Conservation (phyloP, 1,284 basidiomycete species). For the Puccinia novopanici region DNA sequence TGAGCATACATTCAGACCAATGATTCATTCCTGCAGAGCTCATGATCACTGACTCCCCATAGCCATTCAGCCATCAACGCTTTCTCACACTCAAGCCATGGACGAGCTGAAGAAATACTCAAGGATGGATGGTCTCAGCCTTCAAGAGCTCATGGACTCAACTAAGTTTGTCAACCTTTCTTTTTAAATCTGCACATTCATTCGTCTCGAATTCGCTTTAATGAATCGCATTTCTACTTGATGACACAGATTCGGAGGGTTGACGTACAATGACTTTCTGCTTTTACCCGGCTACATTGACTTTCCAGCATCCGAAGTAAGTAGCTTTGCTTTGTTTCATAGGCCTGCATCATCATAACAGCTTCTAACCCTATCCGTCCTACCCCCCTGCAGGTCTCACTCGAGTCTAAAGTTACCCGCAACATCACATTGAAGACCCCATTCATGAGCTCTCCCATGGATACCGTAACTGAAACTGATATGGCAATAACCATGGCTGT, state of each 20-base stretch:
- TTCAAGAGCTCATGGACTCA: constrained; percentile 87
- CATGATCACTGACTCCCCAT: background rate
- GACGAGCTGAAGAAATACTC: constrained; percentile 65
- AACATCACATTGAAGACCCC: constrained; percentile 93
- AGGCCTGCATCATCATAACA: background rate
- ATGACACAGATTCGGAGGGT: constrained; percentile 67
- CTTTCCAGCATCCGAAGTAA: constrained; percentile 70
- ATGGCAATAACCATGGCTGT: constrained; percentile 97
- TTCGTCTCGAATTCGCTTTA: background rate
- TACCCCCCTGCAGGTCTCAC: constrained; percentile 66
- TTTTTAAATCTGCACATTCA: background rate
- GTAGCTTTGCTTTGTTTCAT: background rate
- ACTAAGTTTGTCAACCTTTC: constrained; percentile 63
- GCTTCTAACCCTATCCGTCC: background rate
- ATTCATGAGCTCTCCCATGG: constrained; percentile 98
- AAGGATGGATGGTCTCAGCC: constrained; percentile 80
- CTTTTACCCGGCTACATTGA: constrained; percentile 86
- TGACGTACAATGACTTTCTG: constrained; percentile 85
- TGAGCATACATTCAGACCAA: too few relatives aligned
- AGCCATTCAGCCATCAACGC: background rate
- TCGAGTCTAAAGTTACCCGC: constrained; percentile 83
- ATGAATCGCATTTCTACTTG: background rate
- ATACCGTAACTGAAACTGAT: constrained; percentile 94
- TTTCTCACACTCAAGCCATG: constrained; percentile 40
- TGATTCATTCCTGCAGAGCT: too few relatives aligned